phyloP scores from a whole-genome alignment of 495 filamentous ascomycete species.

The Lasiosphaeria hispida region DNA sequence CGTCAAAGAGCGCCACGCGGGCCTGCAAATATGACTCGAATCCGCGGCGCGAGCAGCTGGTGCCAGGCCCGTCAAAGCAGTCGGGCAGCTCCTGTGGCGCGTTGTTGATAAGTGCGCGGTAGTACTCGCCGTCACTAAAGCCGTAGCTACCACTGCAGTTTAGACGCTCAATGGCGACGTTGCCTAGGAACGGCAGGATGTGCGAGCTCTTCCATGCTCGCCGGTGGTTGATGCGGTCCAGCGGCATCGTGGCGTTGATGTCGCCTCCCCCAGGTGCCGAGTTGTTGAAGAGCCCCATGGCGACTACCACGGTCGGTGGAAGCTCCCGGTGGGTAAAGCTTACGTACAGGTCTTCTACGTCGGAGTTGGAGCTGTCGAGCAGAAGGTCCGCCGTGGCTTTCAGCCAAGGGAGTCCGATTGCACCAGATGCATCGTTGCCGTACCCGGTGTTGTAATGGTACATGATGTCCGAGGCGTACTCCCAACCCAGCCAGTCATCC shows the following conservation, averaged over 20 bases:
- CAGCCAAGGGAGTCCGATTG: slow-evolving; percentile 48
- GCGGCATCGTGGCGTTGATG: slow-evolving; percentile 50
- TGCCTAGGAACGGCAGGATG: slow-evolving; percentile 44
- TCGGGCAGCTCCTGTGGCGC: slow-evolving; percentile 35
- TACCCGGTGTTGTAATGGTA: slow-evolving; percentile 52
- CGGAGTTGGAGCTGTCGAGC: slow-evolving; percentile 20
- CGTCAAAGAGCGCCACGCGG: slow-evolving; percentile 30
- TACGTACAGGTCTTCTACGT: slow-evolving; percentile 43
- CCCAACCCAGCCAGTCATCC: slow-evolving; percentile 49
- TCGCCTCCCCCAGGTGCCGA: slow-evolving; percentile 38
- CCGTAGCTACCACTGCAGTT: slow-evolving; percentile 36
- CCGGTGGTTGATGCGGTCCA: slow-evolving; percentile 43
- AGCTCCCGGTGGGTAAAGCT: slow-evolving; percentile 53
- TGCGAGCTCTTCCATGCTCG: slow-evolving; percentile 47
- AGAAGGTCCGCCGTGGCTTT: slow-evolving; percentile 42
- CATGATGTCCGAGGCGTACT: slow-evolving; percentile 47
- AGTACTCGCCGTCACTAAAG: slow-evolving; percentile 37
- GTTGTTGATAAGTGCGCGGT: slow-evolving; percentile 36
- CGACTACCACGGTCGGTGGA: slow-evolving; percentile 46
- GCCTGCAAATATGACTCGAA: slow-evolving; percentile 33
- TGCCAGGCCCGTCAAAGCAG: slow-evolving; percentile 37
- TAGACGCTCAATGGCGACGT: slow-evolving; percentile 43
- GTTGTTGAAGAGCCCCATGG: slow-evolving; percentile 52
- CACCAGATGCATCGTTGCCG: slow-evolving; percentile 39
- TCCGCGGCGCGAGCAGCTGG: slow-evolving; percentile 31